phyloP scores from a whole-genome alignment of 2,329 filamentous ascomycete genomes.

The Pseudocercospora pini-densiflorae region DNA sequence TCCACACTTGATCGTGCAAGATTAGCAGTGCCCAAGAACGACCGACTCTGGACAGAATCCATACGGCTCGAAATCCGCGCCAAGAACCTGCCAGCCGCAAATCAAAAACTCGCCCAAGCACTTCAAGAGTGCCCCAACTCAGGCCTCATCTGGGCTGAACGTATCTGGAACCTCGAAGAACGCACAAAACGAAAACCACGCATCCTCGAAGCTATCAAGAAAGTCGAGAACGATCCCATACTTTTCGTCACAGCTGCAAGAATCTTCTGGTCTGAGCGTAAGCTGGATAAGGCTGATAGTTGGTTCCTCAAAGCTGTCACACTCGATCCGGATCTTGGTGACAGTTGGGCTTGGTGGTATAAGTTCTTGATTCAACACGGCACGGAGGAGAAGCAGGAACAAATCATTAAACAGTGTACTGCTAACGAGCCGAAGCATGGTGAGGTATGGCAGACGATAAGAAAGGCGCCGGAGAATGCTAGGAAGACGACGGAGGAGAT shows the following conservation, averaged over 20 bases:
- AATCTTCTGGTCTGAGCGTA: constrained; percentile 94
- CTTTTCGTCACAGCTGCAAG: constrained; percentile 91
- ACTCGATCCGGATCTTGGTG: constrained; percentile 82
- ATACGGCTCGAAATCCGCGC: constrained; percentile 89
- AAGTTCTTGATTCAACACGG: constrained; percentile 92
- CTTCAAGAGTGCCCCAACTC: constrained; percentile 88
- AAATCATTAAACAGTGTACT: constrained; percentile 80
- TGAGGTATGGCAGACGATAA: constrained; percentile 84
- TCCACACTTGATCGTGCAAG: constrained; percentile 91
- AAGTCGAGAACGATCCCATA: constrained; percentile 88
- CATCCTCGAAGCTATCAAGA: constrained; percentile 92
- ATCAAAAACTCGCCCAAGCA: constrained; percentile 90
- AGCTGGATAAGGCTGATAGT: constrained; percentile 88
- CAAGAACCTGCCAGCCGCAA: constrained; percentile 80
- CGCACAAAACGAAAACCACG: constrained; percentile 91
- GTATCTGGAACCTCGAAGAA: constrained; percentile 91
- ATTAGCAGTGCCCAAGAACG: constrained; percentile 81
- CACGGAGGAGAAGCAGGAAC: constrained; percentile 86
- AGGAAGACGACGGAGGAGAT: constrained; percentile 77
- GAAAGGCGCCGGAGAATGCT: constrained; percentile 85
- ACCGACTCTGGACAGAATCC: constrained; percentile 90
- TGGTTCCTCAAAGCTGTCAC: constrained; percentile 98
- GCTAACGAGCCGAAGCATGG: constrained; percentile 88
- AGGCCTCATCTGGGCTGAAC: constrained; percentile 89
- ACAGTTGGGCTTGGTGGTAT: constrained; percentile 98